These are phyloP conservation scores for Rubroshorea leprosula DNA, from an alignment of 345 rosid species.

Conservation along the genomic window DNA sequence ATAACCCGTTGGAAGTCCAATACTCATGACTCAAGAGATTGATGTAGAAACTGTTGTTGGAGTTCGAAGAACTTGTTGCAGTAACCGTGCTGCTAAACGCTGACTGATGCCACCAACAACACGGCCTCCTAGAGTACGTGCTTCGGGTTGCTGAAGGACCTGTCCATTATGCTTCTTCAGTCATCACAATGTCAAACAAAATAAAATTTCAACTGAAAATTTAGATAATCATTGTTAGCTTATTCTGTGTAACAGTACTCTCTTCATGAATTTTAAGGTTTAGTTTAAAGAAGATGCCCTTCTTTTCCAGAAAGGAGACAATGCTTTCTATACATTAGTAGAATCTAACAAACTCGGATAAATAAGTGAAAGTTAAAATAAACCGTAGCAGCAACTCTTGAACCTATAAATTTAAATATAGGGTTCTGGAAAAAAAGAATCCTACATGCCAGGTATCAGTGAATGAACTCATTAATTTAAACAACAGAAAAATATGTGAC, in stretches of 20 bases:
- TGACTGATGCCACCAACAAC: conserved; percentile 75
- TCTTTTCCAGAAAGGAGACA: no score
- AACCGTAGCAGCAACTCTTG: background rate
- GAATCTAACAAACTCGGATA: background rate
- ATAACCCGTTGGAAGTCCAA: no score
- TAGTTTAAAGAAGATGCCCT: background rate
- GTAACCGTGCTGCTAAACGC: conserved; percentile 84
- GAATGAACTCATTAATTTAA: background rate
- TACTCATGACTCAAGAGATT: conserved; percentile 17
- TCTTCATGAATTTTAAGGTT: background rate
- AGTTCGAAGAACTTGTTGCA: conserved; percentile 73
- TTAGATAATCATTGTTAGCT: background rate
- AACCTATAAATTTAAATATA: no score
- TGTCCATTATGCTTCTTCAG: conserved; percentile 20
- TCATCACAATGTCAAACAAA: conserved; percentile 5
- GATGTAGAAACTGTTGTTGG: conserved; percentile 39
- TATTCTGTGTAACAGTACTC: no score
- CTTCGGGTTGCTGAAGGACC: conserved; percentile 94
- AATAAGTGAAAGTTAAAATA: background rate
- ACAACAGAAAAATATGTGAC: no score
- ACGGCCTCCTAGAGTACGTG: conserved; percentile 64
- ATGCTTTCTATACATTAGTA: no score
- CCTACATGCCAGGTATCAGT: background rate
- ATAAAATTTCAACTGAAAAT: background rate
- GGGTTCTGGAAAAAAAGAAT: background rate